Evolutionary conservation across 805 yeast genomes (phyloP).

Genomic region (Candida xyloterini): DNA sequence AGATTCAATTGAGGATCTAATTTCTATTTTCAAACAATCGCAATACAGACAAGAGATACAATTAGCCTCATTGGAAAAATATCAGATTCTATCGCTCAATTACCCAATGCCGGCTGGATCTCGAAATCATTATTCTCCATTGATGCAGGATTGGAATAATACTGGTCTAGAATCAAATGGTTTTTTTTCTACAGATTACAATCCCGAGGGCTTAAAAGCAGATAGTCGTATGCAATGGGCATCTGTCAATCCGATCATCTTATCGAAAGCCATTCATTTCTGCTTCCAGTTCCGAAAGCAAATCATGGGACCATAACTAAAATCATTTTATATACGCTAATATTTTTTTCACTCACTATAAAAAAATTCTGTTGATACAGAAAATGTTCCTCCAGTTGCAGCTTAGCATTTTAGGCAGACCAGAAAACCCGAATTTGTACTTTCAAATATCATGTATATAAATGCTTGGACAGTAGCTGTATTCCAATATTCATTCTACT

Average conservation of each 20-base stretch:
- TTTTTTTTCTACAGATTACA: neutral
- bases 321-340: too few species aligned
- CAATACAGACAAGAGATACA: neutral
- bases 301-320: neutral
- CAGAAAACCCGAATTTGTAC: constrained; percentile 3
- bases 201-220: neutral
- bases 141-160: neutral
- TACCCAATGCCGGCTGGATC: neutral
- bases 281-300: constrained; percentile 7
- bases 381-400: neutral
- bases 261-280: neutral
- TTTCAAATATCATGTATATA: neutral
- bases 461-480: neutral
- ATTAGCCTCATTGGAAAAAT: neutral
- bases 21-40: neutral
- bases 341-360: neutral
- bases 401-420: constrained; percentile 2
- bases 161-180: neutral
- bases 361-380: constrained; percentile 4
- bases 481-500: neutral
- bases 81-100: neutral
- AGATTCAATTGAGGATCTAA: neutral
- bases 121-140: neutral
- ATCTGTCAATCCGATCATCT: neutral
- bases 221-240: neutral